These are phyloP conservation scores for Arctostaphylos glauca DNA, from an alignment of 148 eudicot species.

Conservation along the genomic window DNA sequence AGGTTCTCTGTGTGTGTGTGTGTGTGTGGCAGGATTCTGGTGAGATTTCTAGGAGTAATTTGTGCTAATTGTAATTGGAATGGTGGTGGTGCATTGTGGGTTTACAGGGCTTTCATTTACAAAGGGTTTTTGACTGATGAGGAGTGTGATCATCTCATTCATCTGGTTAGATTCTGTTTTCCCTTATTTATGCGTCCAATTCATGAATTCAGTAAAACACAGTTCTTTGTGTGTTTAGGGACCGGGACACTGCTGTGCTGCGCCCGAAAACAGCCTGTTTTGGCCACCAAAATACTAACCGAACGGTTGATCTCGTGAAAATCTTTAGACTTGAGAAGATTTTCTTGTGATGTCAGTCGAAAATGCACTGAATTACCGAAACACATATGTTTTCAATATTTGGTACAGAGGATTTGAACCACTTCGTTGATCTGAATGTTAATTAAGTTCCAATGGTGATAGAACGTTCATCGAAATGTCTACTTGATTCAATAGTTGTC, in stretches of 20 bases:
- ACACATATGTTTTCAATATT: no score
- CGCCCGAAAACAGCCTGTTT: no score
- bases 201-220: not conserved
- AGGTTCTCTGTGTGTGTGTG: conserved; percentile 45
- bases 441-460: no score
- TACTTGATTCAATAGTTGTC: not conserved
- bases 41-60: not conserved
- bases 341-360: no score
- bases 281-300: no score
- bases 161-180: conserved; percentile 49
- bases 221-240: not conserved
- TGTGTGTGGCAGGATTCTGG: not conserved
- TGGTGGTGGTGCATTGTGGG: not conserved
- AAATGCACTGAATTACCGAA: no score
- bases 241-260: not conserved
- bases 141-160: conserved; percentile 91
- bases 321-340: no score
- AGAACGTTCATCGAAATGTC: not conserved
- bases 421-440: not conserved
- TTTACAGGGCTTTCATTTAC: conserved; percentile 70
- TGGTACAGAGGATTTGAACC: no score
- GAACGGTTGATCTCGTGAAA: no score
- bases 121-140: conserved; percentile 61
- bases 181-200: not conserved
- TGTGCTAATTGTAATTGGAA: conserved; percentile 4